Conservation (phyloP, 805 yeast species). For the Zygoascus biomembranicola region DNA sequence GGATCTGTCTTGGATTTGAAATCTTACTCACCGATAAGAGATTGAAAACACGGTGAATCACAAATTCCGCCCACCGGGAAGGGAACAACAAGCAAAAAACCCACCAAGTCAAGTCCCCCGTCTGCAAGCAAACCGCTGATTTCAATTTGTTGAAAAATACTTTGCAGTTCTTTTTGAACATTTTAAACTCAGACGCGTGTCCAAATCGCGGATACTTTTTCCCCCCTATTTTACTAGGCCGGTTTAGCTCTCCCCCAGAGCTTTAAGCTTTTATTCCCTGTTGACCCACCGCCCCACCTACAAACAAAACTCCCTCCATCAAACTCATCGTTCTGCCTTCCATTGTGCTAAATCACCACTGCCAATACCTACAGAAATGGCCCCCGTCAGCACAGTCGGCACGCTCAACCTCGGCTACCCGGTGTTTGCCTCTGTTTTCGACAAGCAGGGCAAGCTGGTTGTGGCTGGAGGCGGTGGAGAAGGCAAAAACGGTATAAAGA, state of each 20-base stretch:
- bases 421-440: slow-evolving; percentile 67
- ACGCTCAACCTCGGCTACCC: slow-evolving; percentile 38
- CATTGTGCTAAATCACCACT: not conserved
- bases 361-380: not conserved
- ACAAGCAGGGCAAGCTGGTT: slow-evolving; percentile 49
- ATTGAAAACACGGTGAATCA: not conserved
- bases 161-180: no score
- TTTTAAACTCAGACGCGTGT: no score
- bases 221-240: no score
- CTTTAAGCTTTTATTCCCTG: not conserved
- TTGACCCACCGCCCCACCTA: not conserved
- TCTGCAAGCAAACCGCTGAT: no score
- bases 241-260: not conserved
- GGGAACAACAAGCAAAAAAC: no score
- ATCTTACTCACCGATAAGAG: not conserved
- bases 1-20: not conserved
- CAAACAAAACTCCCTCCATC: not conserved
- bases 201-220: no score
- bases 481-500: slow-evolving; percentile 81
- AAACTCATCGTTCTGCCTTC: not conserved
- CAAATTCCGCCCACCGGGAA: no score
- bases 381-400: not conserved
- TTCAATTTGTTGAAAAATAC: no score
- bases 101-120: no score
- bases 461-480: slow-evolving; percentile 96